Evolutionary conservation across 768 basidiomycete species (phyloP).

Genomic region (Leccinum olivaceopallidum): DNA sequence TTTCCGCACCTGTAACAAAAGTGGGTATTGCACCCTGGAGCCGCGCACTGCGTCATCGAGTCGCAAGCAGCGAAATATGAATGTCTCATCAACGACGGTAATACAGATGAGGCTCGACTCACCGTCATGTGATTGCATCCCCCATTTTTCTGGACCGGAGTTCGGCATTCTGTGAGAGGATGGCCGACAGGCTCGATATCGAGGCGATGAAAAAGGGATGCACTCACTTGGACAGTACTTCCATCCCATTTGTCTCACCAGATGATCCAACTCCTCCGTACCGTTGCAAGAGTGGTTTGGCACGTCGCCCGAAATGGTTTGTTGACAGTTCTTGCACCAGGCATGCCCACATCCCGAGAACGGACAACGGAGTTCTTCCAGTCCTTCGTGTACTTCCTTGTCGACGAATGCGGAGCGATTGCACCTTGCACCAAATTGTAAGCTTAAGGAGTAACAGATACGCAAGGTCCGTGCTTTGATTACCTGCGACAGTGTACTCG

Average conservation of each 20-base stretch:
- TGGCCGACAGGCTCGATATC: not conserved
- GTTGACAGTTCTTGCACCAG: slow-evolving; percentile 64
- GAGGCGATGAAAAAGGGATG: not conserved
- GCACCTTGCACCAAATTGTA: slow-evolving; percentile 43
- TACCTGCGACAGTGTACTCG: slow-evolving; percentile 52
- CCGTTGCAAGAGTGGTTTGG: slow-evolving; percentile 59
- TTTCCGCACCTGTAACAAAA: slow-evolving; percentile 55
- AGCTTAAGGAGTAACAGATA: not conserved
- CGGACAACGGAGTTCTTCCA: slow-evolving; percentile 49
- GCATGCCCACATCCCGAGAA: slow-evolving; percentile 45
- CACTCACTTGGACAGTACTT: slow-evolving; percentile 58
- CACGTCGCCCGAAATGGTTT: slow-evolving; percentile 31
- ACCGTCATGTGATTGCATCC: slow-evolving; percentile 66
- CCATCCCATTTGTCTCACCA: slow-evolving; percentile 57
- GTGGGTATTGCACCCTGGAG: slow-evolving; percentile 56
- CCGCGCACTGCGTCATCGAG: slow-evolving; percentile 41
- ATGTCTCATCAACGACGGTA: not conserved
- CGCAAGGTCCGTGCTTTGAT: not conserved
- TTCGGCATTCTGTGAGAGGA: slow-evolving; percentile 37
- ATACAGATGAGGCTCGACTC: slow-evolving; percentile 21
- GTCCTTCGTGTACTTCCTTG: slow-evolving; percentile 43
- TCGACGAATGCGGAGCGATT: slow-evolving; percentile 49
- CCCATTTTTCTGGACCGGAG: slow-evolving; percentile 50
- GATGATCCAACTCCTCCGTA: slow-evolving; percentile 47
- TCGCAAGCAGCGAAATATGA: not conserved